Base-by-base conservation (phyloP, 257 asterid genomes). In the Ilex aquifolium region DNA sequence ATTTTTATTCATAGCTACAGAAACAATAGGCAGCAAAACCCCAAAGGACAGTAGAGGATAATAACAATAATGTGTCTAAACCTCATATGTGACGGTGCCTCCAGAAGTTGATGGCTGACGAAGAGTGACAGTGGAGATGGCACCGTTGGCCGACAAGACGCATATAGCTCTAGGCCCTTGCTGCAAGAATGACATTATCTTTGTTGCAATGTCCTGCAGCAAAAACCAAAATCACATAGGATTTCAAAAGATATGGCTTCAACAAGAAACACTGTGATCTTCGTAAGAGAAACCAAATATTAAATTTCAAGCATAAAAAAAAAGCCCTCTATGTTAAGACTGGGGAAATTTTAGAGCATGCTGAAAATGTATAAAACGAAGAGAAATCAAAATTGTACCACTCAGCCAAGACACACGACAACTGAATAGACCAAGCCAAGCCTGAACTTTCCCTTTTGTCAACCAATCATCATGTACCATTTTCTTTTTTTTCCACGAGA, bases 61-160 rank as follows among this genome's bases (percentile, higher is more conserved):
- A 46, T 10, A 10, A 10, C 10, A 46, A 46, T 11, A 46, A 21
- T 2, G n/a, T 10, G 74, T 63, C 63, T 61, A 60, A 59, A 87
- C 95, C 97, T 85, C 95, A 69, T 84, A 87, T n/a, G 91, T 83
- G 68, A 87, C 84, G 31, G 79, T 79, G 74, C 95, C 91, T 60
- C 80, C 86, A 32, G 95, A 87, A 62, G 84, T 63, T 61, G 91
- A 79, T 29, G 83, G 79, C 61, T 77, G 76, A 67, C 80, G 70
- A 15, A 78, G 80, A 32, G 86, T 87, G 65, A 83, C 91, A 9
- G 89, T 84, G 48, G 95, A 87, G 69, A 89, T 65, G 66, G 88
- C 75, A 64, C 97, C 97, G 57, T 75, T 58, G 56, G 89, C 97
- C 2, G 94, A 87, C 79, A 89, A 76, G 53, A 89, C 61, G 48